phyloP scores from a whole-genome alignment of 2,329 filamentous ascomycete species.

The Pseudogymnoascus sp. region DNA sequence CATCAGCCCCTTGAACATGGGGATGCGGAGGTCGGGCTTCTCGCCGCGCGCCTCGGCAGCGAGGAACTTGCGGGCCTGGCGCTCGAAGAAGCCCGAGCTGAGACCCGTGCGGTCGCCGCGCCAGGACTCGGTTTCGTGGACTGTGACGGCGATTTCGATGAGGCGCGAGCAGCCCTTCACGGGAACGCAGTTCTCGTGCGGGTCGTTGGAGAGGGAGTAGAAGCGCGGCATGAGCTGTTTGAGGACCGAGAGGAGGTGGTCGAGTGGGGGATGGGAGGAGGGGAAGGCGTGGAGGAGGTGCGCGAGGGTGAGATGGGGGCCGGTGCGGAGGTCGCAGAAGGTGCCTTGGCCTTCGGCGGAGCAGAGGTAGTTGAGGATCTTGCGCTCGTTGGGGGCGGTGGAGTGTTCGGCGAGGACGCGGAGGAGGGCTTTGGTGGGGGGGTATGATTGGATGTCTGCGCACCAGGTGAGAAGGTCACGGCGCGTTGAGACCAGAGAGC shows the following conservation, averaged over 20 bases:
- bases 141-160: constrained; percentile 92
- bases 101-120: constrained; percentile 72
- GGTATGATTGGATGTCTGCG: constrained; percentile 84
- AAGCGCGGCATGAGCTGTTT: constrained; percentile 94
- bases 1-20: constrained; percentile 99
- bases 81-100: constrained; percentile 88
- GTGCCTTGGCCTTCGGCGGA: constrained; percentile 84
- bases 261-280: constrained; percentile 79
- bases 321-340: constrained; percentile 92
- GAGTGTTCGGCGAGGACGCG: constrained; percentile 82
- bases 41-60: constrained; percentile 57
- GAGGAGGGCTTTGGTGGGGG: constrained; percentile 81
- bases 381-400: constrained; percentile 72
- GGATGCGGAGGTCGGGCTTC: constrained; percentile 62
- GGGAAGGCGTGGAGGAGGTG: constrained; percentile 91
- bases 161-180: constrained; percentile 56
- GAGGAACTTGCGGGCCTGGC: constrained; percentile 67
- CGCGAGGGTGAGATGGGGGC: constrained; percentile 73
- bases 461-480: constrained; percentile 95
- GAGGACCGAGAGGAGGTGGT: constrained; percentile 70
- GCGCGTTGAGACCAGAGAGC: constrained; percentile 82
- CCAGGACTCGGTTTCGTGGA: constrained; percentile 84
- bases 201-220: constrained; percentile 96
- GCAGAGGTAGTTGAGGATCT: constrained; percentile 78
- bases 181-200: constrained; percentile 52